Percentiles rank a stretch among this genome's conserved stretches.
phyloP scores from a whole-genome alignment of 2,329 filamentous ascomycete species.

The Chaetomiaceae sp. region DNA sequence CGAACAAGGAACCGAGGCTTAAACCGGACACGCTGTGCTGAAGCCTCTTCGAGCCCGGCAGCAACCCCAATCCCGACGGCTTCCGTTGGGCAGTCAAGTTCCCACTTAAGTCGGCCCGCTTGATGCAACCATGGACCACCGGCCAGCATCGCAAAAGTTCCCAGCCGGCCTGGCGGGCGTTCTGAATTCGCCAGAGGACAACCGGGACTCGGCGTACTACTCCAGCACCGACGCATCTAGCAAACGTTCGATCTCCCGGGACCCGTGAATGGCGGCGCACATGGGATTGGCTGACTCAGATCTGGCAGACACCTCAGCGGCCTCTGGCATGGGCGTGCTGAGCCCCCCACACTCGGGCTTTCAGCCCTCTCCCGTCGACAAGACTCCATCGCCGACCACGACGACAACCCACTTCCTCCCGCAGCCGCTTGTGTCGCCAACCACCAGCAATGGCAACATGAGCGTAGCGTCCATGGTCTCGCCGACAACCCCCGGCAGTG shows the following conservation, averaged over 20 bases:
- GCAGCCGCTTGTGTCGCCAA: constrained; percentile 51
- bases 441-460: constrained; percentile 55
- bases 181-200: constrained; percentile 46
- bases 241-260: constrained; percentile 38
- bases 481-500: constrained; percentile 46
- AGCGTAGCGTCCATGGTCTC: constrained; percentile 63
- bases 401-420: constrained; percentile 44
- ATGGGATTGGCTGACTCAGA: constrained; percentile 23
- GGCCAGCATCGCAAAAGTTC: constrained; percentile 40
- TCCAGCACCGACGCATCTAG: constrained; percentile 46
- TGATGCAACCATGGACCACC: constrained; percentile 35
- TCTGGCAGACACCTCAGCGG: constrained; percentile 41
- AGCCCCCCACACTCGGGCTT: constrained; percentile 43
- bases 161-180: constrained; percentile 47
- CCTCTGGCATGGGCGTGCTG: constrained; percentile 39
- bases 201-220: constrained; percentile 50
- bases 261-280: neutral
- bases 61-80: neutral
- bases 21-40: neutral
- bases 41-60: neutral
- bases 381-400: constrained; percentile 58
- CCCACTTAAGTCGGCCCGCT: neutral
- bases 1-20: neutral
- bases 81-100: neutral
- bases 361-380: constrained; percentile 49